These are phyloP conservation scores for Pleurotus eryngii DNA, from an alignment of 768 basidiomycete species.

Conservation along the genomic window DNA sequence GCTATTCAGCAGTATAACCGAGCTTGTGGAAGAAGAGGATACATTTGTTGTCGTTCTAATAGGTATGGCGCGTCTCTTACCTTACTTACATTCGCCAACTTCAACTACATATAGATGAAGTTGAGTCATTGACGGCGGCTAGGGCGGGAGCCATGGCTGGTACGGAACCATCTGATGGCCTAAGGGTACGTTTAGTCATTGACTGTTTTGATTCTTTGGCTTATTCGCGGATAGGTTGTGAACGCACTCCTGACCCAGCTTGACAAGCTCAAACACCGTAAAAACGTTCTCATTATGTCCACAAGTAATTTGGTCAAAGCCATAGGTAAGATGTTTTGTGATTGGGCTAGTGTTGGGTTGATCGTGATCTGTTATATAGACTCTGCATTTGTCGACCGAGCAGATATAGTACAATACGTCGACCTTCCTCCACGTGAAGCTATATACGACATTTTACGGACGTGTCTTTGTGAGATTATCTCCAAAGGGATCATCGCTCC, in stretches of 20 bases:
- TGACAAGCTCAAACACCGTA: slow-evolving; percentile 89
- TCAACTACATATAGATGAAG: slow-evolving; percentile 65
- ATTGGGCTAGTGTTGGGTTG: background rate
- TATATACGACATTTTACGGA: slow-evolving; percentile 87
- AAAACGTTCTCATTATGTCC: slow-evolving; percentile 94
- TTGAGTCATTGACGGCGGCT: slow-evolving; percentile 93
- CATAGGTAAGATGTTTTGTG: slow-evolving; percentile 60
- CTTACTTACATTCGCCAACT: background rate
- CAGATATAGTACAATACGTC: slow-evolving; percentile 94
- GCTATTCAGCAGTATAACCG: slow-evolving; percentile 83
- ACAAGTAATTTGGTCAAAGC: slow-evolving; percentile 95
- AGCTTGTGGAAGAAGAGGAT: slow-evolving; percentile 89
- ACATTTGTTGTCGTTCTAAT: slow-evolving; percentile 93
- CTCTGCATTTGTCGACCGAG: slow-evolving; percentile 92
- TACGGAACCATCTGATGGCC: slow-evolving; percentile 92
- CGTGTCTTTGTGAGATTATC: slow-evolving; percentile 80
- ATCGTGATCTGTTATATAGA: slow-evolving; percentile 43
- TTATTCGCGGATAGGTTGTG: slow-evolving; percentile 64
- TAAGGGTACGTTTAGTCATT: slow-evolving; percentile 51
- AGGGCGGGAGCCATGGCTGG: slow-evolving; percentile 93
- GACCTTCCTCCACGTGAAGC: slow-evolving; percentile 90
- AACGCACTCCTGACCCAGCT: slow-evolving; percentile 96
- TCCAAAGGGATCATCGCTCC: slow-evolving; percentile 63
- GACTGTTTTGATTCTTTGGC: background rate
- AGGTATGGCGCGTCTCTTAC: slow-evolving; percentile 39